Conservation (phyloP, 371 early-diverging fungal genomes). For the Capillidium heterosporum region DNA sequence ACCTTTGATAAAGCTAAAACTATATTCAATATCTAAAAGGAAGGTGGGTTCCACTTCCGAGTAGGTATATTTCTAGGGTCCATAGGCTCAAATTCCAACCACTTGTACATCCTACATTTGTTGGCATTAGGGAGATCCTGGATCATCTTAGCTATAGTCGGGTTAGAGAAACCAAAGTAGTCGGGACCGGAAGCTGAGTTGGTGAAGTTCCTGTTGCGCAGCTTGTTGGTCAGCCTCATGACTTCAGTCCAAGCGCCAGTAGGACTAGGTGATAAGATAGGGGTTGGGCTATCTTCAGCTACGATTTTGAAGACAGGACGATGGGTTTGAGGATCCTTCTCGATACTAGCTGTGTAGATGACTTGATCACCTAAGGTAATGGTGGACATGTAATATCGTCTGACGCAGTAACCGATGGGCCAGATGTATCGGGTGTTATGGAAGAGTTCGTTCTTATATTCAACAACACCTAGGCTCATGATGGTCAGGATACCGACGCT, state of each 20-base stretch:
- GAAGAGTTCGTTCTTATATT: slow-evolving; percentile 59
- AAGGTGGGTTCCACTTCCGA: slow-evolving; percentile 1
- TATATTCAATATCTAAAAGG: too few relatives aligned
- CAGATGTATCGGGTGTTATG: slow-evolving; percentile 86
- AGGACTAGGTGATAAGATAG: slow-evolving; percentile 38
- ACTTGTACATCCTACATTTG: slow-evolving; percentile 44
- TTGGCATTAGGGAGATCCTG: slow-evolving; percentile 67
- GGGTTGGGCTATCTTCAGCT: not conserved
- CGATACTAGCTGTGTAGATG: not conserved
- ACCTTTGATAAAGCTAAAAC: too few relatives aligned
- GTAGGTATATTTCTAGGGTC: not conserved
- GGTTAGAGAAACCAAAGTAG: slow-evolving; percentile 76
- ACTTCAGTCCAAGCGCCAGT: slow-evolving; percentile 85
- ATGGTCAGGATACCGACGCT: slow-evolving; percentile 68
- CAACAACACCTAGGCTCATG: slow-evolving; percentile 48
- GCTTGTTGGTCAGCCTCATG: slow-evolving; percentile 51
- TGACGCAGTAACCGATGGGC: slow-evolving; percentile 67
- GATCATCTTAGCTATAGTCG: slow-evolving; percentile 75
- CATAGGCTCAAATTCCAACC: slow-evolving; percentile 36
- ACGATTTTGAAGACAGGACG: not conserved
- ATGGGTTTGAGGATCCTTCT: not conserved
- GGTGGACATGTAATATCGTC: slow-evolving; percentile 19
- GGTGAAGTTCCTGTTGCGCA: slow-evolving; percentile 54
- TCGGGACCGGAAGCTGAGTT: slow-evolving; percentile 82
- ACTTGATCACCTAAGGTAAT: not conserved